Evolutionary conservation across 176 grass and related monocot genomes (phyloP), one percentile per base, ranked within the genome.

Genomic region (Luzula sylvatica): DNA sequence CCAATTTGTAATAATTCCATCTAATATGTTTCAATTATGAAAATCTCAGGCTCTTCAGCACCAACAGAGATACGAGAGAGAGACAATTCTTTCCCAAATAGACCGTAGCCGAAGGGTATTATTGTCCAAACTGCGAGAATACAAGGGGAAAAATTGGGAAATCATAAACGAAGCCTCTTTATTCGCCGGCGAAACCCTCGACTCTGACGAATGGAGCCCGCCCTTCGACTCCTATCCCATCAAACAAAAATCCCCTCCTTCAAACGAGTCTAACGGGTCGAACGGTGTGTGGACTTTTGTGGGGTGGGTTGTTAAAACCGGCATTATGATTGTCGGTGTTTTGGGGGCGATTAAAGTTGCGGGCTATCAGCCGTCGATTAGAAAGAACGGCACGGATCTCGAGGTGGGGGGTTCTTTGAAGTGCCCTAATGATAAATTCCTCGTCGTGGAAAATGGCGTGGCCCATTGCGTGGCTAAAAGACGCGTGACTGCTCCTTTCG

Each of bases 41-140:
- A 26, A 64, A 8, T 0, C n/a, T n/a, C 66, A 95, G 89, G 84
- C 73, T 45, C 81, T 89, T 32, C 84, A 86, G 44, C 84, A 89
- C 48, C 81, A 96, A 43, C 84, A 96, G 50, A 86, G 74, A 52
- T 86, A 82, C 23, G 81, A 89, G 15, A 76, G 81, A 45, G 90
- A 89, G 67, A 67, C 74, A 2, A 71, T 82, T 14, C 58, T 86
- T 14, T 27, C 32, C 71, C 84, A 89, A 75, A 89, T 86, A 53
- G 90, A 89, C 32, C 64, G 54, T 2, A 96, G 90, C 53, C 70
- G 77, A 38, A 55, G 54, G 22, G 58, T 54, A 46, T 81, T 96
- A 11, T 73, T 89, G 19, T 50, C 44, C 51, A 86, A 89, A 69
- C 80, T 96, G 24, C 84, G 63, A 69, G 76, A 82, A 28, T 89